A percentile compares a stretch with the other conserved stretches of the same genome.
These are phyloP conservation scores for Kodamaea sp. DNA, from an alignment of 1,139 yeast genomes.

Conservation along the genomic window DNA sequence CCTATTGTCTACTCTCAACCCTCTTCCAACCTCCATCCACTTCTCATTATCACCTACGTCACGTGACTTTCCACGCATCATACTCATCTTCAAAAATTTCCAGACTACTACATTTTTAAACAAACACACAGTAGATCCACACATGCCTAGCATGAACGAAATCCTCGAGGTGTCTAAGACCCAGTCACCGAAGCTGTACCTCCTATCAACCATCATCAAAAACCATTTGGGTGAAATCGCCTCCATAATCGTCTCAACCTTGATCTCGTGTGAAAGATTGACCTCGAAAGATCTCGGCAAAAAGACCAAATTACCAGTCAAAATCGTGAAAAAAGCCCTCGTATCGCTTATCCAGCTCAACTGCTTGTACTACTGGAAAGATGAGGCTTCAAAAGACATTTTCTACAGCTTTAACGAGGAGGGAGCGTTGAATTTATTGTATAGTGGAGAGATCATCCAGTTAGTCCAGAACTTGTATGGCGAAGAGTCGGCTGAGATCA, in stretches of 20 bases:
- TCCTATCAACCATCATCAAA: conserved; percentile 55
- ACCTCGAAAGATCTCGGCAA: conserved; percentile 48
- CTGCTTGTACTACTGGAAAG: conserved; percentile 58
- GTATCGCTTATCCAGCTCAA: conserved; percentile 68
- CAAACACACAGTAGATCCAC: neutral
- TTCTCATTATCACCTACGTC: too few species aligned
- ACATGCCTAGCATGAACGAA: conserved; percentile 14
- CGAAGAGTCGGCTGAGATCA: conserved; percentile 61
- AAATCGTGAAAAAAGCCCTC: conserved; percentile 54
- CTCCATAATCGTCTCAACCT: conserved; percentile 50
- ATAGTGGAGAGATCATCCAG: conserved; percentile 75
- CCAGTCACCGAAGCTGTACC: conserved; percentile 62
- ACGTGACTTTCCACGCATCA: too few species aligned
- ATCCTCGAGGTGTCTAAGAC: conserved; percentile 32
- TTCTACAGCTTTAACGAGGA: conserved; percentile 64
- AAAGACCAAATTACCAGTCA: conserved; percentile 41
- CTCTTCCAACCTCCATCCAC: neutral
- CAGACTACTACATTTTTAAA: neutral
- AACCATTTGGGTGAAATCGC: conserved; percentile 68
- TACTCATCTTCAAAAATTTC: conserved; percentile 8
- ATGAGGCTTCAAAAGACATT: conserved; percentile 37
- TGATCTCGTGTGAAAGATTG: conserved; percentile 62
- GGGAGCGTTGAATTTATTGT: conserved; percentile 65
- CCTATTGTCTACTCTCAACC: conserved; percentile 1
- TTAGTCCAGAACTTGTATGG: conserved; percentile 45